Base-by-base conservation (phyloP, 768 basidiomycete genomes). In the Suillus alpinus region DNA sequence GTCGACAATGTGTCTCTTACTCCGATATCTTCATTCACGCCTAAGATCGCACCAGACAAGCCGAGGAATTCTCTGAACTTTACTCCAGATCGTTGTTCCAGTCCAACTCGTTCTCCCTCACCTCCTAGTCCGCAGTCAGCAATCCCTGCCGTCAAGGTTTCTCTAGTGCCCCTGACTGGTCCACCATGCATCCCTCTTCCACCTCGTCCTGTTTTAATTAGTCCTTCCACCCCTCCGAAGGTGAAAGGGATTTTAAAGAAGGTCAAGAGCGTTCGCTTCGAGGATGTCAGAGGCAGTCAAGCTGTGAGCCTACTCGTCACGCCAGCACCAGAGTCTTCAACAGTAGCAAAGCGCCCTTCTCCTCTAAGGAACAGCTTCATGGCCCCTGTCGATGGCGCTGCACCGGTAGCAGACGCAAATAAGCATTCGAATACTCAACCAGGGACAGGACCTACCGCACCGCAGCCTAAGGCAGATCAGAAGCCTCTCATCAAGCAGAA, bases 201-300 rank as follows among this genome's bases (percentile, higher is more conserved):
- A 7, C 66, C 64, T 14, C 67, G 66, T 31, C 62, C 68, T 31
- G 69, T 62, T 44, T 64, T 71, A 51, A 53, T 67, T 62, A 67
- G 53, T 55, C 69, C 66, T 29, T 69, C 67, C 5, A 76, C 69
- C 34, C 65, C 72, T 49, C 64, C 67, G 7, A 70, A 70, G 0
- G 70, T 73, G 20, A 70, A 70, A 58, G 71, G 77, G 26, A 78
- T 78, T 52, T 67, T 78, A 61, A 78, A 78, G 70, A 75, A 73
- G 62, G 68, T 63, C 61, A 78, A 78, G 70, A 73, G 66, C 46
- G 77, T 78, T 41, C 76, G 77, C 37, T 78, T 78, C 62, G 72
- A 73, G 31, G 73, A 73, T 37, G 9, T 23, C 49, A 55, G 53
- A 39, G 39, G 56, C 39, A 36, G 6, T 57, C 52, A 41, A 14